phyloP scores from a whole-genome alignment of 495 filamentous ascomycete species.

The Hypoxylon crocopeplum region DNA sequence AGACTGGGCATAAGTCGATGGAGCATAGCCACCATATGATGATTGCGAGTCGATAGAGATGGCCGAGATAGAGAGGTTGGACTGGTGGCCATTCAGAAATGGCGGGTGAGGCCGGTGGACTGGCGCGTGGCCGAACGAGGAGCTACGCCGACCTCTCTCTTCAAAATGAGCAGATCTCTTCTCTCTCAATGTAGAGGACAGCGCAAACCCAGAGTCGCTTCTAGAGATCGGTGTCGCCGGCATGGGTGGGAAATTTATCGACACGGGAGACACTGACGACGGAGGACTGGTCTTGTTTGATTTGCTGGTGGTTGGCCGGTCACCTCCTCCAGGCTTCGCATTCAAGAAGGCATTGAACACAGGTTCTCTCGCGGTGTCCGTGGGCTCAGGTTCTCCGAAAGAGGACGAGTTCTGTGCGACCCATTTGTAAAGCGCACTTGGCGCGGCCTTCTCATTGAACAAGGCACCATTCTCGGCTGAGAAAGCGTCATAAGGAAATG shows the following conservation, averaged over 20 bases:
- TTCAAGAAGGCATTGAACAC: conserved; percentile 93
- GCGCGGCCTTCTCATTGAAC: conserved; percentile 71
- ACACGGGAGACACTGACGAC: conserved; percentile 85
- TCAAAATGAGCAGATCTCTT: conserved; percentile 97
- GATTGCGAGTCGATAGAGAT: conserved; percentile 76
- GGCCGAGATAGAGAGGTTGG: conserved; percentile 84
- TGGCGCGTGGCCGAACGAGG: conserved; percentile 79
- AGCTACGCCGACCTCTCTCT: conserved; percentile 80
- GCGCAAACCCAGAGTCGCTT: conserved; percentile 86
- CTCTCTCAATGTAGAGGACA: conserved; percentile 84
- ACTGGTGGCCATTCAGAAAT: conserved; percentile 77
- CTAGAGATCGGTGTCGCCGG: conserved; percentile 79
- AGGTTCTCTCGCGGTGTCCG: conserved; percentile 47
- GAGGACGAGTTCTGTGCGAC: conserved; percentile 86
- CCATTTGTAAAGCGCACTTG: conserved; percentile 80
- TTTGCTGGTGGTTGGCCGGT: conserved; percentile 83
- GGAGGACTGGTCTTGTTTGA: conserved; percentile 80
- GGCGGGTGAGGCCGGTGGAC: conserved; percentile 83
- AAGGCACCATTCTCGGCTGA: conserved; percentile 83
- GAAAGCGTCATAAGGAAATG: conserved; percentile 88
- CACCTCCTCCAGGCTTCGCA: conserved; percentile 70
- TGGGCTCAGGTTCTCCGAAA: conserved; percentile 73
- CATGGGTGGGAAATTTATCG: conserved; percentile 76
- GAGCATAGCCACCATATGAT: conserved; percentile 82
- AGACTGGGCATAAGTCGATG: conserved; percentile 93